Percentiles rank a stretch among this genome's conserved stretches.
These are phyloP conservation scores for Ceratocystis albifundus DNA, from an alignment of 2,329 filamentous ascomycete genomes.

Conservation along the genomic window DNA sequence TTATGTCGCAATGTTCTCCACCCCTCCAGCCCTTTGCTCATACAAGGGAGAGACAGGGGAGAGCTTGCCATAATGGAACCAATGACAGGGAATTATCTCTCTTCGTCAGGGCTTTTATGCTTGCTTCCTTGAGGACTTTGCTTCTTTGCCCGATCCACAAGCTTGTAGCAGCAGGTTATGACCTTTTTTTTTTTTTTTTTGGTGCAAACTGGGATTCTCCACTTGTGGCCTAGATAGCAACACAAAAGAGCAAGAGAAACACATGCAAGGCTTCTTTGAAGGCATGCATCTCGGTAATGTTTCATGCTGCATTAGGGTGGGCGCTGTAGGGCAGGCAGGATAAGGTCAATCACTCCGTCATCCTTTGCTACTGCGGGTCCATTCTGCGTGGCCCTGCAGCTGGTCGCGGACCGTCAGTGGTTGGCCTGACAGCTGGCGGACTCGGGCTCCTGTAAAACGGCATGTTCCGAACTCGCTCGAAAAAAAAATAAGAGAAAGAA, in stretches of 20 bases:
- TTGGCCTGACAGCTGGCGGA: not conserved
- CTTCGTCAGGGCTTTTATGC: constrained; percentile 3
- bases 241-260: not conserved
- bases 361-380: too few relatives aligned
- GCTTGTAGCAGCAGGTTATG: not conserved
- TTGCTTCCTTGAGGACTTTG: not conserved
- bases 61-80: not conserved
- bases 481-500: not conserved
- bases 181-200: too few relatives aligned
- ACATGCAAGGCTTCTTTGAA: not conserved
- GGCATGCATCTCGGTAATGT: constrained; percentile 6
- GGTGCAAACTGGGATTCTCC: constrained; percentile 5
- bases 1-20: not conserved
- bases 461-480: not conserved
- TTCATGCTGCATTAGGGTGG: not conserved
- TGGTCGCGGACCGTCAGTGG: not conserved
- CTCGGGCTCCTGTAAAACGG: not conserved
- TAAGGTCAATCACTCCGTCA: not conserved
- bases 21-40: not conserved
- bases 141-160: not conserved
- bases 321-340: not conserved
- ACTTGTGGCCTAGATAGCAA: not conserved
- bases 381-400: not conserved
- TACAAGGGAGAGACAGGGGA: not conserved
- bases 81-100: not conserved